phyloP scores from a whole-genome alignment of 208 protist species.

The Leishmania turanica region DNA sequence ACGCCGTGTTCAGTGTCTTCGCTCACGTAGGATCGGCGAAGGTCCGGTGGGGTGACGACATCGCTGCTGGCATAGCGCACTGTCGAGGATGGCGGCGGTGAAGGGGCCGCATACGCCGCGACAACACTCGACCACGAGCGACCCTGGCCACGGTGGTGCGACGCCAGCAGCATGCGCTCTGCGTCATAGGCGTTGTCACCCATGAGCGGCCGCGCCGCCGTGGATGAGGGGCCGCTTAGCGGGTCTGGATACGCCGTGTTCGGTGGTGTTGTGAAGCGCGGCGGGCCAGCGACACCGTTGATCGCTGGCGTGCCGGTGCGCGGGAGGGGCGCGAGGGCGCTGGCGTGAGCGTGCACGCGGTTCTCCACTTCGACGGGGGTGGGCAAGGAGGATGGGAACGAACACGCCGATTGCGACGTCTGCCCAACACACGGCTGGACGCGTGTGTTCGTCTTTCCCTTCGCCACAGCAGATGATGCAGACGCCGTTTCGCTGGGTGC shows the following conservation, averaged over 20 bases:
- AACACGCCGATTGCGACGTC: not conserved
- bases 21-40: not conserved
- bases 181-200: not conserved
- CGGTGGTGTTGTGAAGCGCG: not conserved
- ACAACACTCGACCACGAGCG: not conserved
- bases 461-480: conserved; percentile 3
- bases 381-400: not conserved
- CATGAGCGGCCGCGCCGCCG: not conserved
- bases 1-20: not conserved
- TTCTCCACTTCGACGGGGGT: not conserved
- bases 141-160: conserved; percentile 5
- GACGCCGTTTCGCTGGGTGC: not conserved
- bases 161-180: conserved; percentile 1
- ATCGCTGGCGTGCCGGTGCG: not conserved
- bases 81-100: not conserved
- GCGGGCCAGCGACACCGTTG: not conserved
- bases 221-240: not conserved
- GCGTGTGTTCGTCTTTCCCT: not conserved
- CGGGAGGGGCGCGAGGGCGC: not conserved
- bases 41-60: not conserved
- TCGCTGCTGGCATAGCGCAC: not conserved
- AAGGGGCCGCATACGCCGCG: not conserved
- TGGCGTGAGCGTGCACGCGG: not conserved
- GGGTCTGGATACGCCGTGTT: not conserved
- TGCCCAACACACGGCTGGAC: not conserved